Evolutionary conservation across 306 rosid genomes (phyloP).

Genomic region (Rosa rugosa): DNA sequence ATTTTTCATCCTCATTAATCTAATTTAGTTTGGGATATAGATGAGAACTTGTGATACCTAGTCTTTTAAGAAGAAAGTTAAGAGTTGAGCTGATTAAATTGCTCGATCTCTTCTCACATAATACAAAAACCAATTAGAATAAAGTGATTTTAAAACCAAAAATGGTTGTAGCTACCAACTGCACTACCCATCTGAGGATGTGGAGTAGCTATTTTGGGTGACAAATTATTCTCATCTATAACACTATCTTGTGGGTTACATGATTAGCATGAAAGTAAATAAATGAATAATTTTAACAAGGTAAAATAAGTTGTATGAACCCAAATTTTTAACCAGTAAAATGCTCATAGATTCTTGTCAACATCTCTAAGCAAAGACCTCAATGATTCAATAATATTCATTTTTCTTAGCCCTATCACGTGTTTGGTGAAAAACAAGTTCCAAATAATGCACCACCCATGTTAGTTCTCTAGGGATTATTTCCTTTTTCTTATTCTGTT

Average conservation of each 20-base stretch:
- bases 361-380: neutral
- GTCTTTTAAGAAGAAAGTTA: too few species aligned
- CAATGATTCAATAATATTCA: neutral
- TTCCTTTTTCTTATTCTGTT: neutral
- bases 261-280: neutral
- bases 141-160: neutral
- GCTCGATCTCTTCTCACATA: neutral
- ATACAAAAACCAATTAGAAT: neutral
- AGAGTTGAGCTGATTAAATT: too few species aligned
- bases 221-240: neutral
- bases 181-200: neutral
- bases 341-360: neutral
- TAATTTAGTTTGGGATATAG: too few species aligned
- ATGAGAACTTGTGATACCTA: too few species aligned
- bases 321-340: neutral
- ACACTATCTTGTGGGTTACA: neutral
- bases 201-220: constrained; percentile 6
- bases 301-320: neutral
- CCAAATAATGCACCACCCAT: constrained; percentile 1
- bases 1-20: too few species aligned
- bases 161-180: neutral
- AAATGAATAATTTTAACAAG: neutral
- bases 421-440: constrained; percentile 35
- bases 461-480: neutral
- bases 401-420: constrained; percentile 8